Percentiles rank a stretch among this genome's conserved stretches.
phyloP scores from a whole-genome alignment of 228 moss, liverwort and hornwort species.

The Sphagnum magellanicum region DNA sequence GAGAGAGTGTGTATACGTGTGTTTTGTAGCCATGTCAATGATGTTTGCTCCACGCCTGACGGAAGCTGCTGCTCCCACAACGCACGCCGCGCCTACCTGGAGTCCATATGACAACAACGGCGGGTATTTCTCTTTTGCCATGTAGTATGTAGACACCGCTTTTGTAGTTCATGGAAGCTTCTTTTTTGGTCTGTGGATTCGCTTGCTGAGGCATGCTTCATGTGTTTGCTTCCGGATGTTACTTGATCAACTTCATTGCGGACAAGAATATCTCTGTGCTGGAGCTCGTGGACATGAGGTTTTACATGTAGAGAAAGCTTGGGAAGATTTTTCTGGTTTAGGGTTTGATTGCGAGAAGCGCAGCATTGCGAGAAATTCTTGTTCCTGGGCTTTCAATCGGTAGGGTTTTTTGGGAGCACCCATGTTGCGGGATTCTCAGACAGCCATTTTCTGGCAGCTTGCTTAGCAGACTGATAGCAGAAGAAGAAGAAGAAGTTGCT shows the following conservation, averaged over 20 bases:
- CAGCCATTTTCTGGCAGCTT: not conserved
- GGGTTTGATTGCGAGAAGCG: not conserved
- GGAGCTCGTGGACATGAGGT: no score
- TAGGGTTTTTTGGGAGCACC: not conserved
- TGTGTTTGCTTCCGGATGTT: not conserved
- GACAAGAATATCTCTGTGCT: no score
- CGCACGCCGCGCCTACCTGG: slow-evolving; percentile 69
- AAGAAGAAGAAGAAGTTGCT: not conserved
- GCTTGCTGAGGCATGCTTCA: no score
- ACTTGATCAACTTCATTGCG: no score
- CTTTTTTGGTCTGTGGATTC: not conserved
- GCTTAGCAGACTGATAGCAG: not conserved
- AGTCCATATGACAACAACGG: slow-evolving; percentile 99
- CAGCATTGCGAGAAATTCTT: not conserved
- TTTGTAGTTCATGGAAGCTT: not conserved
- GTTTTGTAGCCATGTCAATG: slow-evolving; percentile 45
- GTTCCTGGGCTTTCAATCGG: not conserved
- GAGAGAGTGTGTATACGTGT: not conserved
- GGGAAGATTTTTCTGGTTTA: not conserved
- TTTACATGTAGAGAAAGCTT: no score
- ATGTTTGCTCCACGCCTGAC: slow-evolving; percentile 58
- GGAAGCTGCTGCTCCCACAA: slow-evolving; percentile 53
- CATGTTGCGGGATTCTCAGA: not conserved
- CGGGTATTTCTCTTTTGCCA: slow-evolving; percentile 23
- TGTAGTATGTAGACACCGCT: not conserved